Base-by-base conservation (phyloP, 2,329 filamentous ascomycete species). In the Aspergillus hortae region DNA sequence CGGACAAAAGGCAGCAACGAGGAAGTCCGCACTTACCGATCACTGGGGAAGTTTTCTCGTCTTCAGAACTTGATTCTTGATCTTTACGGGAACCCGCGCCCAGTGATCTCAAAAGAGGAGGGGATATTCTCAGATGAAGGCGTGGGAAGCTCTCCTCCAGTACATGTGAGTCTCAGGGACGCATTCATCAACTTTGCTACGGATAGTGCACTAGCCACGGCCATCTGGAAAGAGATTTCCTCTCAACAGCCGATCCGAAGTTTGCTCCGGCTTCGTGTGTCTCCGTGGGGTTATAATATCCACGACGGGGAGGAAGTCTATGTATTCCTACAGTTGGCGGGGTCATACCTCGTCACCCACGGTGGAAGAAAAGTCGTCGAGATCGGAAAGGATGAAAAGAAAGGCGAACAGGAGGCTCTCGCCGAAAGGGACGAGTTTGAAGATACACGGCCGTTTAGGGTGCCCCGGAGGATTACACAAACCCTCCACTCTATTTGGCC, bases 21-120 rank as follows among this genome's bases (percentile, higher is more conserved):
- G 1, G 54, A 56, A 42, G 53, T 49, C 9, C 30, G 27, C 0
- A 23, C 47, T 0, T 56, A 56, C 4, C n/a, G 25, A 6, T 49
- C 54, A 1, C 40, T 56, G 0, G 46, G 54, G 1, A 11, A 23
- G 1, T 40, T 49, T 3, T n/a, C 10, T 3, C 21, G 17, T 1
- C n/a, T 56, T 0, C 46, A 25, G 2, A 45, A 30, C 14, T 19
- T 56, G 2, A 27, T 48, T 6, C 23, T 56, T 0, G 54, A 54
- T 14, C 46, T 56, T 2, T 45, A 56, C 14, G 53, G 42, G 1
- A 30, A 52, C 14, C 21, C 49, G 2, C 25, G 49, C 9, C 32
- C 21, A 4, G 46, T 49, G 4, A 4, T 46, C 2, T 46, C 30
- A 9, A 21, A 5, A 19, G 25, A 41, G n/a, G 38, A 49, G 4